Base-by-base conservation (phyloP, 1,139 yeast species). In the Pichiaceae sp. region DNA sequence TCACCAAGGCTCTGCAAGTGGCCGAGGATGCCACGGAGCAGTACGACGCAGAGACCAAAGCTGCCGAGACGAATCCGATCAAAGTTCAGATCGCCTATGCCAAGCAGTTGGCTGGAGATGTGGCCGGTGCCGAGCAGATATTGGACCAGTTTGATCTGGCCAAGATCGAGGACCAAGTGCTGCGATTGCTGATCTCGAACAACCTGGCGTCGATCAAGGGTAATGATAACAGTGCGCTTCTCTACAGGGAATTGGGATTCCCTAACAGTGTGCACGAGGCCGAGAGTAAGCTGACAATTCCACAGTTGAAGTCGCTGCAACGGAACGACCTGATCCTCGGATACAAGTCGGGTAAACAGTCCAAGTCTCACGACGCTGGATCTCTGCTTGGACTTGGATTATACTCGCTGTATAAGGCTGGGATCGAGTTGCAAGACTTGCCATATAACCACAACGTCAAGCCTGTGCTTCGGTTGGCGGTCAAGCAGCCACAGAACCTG, bases 21-120 rank as follows among this genome's bases (percentile, higher is more conserved):
- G 71, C 72, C 44, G 46, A 60, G 25, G 54, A 58, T 5, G 66
- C 64, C 26, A 70, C 71, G 34, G 66, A 64, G 29, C 56, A 58
- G 7, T 55, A 53, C 24, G 62, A 68, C 30, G 67, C 64, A 29
- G 65, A 62, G 3, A 56, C 53, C 19, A 47, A 47, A 46, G 49
- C 60, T 14, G 48, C 59, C 24, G 85, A 78, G 53, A 52, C 76
- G 20, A 66, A 70, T 14, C 89, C 93, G 16, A 80, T 84, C 29
- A 54, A 70, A 41, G 59, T 85, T 32, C 93, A 89, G 50, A 71
- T 72, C 21, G 81, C 95, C 1, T 86, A 73, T 52, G 73, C 80
- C 17, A 61, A 75, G 40, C 76, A 74, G 42, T 43, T 67, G 11
- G 53, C 60, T 25, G 79, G 78, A 6, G 57, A 72, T 8, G 29